Evolutionary conservation across 192 early-diverging fungal genomes (phyloP), one percentile per base, ranked within the genome.

Genomic region (Coemansia sp.): DNA sequence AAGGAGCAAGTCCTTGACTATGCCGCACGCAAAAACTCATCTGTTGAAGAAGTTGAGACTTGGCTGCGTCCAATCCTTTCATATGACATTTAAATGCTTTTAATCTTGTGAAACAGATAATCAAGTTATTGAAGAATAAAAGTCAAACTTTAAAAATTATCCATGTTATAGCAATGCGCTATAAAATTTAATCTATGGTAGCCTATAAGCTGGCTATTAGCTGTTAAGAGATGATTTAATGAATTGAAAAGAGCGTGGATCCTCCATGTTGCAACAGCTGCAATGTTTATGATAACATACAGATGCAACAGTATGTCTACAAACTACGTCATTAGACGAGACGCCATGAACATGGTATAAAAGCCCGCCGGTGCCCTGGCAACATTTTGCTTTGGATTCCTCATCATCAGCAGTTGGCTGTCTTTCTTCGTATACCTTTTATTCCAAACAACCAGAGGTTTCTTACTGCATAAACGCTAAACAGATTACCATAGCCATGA

Each of bases 1-100:
- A 91, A 91, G 77, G 95, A 96, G 62, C 95, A 97, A 77, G 70
- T 95, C n/a, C 74, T 74, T 24, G 87, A 91, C 63, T 94, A 94
- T 65, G 85, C 90, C 22, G 73, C 73, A 22, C 86, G 92, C 58
- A 92, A 93, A 74, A 70, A 76, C 62, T 82, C 88, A 65, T 47
- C 68, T 6, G 67, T 90, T 7, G 85, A 83, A 1, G 85, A 74
- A 22, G 84, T 88, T 10, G 92, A 94, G 76, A 88, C 84, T 27
- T 92, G 91, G 90, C 71, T 94, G 52, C 83, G 84, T 41, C 84
- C 85, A 18, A 94, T 88, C 65, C 81, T 94, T 38, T 78, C 83
- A n/a, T 94, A 94, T 57, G 84, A 86, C 44, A 31, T 68, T 14
- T 74, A 62, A 24, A 60, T 44, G 16, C 12, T 44, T 44, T 10